Evolutionary conservation across 164 flowering plant genomes (phyloP).

Genomic region (Santalum album): DNA sequence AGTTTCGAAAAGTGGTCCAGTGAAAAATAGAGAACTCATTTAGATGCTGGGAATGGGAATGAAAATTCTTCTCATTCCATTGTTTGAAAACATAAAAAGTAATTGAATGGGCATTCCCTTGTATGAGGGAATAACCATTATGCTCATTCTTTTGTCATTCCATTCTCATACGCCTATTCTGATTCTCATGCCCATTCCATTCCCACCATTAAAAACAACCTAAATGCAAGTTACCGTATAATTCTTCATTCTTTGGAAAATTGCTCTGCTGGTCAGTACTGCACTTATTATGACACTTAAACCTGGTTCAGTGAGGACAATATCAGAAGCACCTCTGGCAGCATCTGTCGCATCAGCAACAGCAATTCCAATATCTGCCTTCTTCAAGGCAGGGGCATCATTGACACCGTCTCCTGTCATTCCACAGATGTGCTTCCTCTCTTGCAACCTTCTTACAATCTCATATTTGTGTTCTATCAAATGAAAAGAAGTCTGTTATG

Average conservation of each 20-base stretch:
- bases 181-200: too few relatives aligned
- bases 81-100: too few relatives aligned
- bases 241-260: conserved; percentile 4
- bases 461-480: conserved; percentile 34
- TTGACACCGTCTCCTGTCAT: conserved; percentile 49
- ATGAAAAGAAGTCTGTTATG: background rate
- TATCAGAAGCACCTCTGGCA: conserved; percentile 4
- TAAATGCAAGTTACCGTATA: background rate
- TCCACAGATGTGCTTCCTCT: conserved; percentile 39
- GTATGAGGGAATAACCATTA: too few relatives aligned
- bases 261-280: conserved; percentile 3
- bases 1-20: too few relatives aligned
- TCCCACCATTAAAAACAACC: too few relatives aligned
- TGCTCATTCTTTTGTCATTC: too few relatives aligned
- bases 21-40: too few relatives aligned
- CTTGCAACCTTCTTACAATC: conserved; percentile 34
- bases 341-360: conserved; percentile 23
- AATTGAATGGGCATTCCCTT: too few relatives aligned
- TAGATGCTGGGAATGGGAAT: too few relatives aligned
- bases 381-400: conserved; percentile 45
- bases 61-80: too few relatives aligned
- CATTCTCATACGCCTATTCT: too few relatives aligned
- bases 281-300: conserved; percentile 7
- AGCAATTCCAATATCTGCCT: conserved; percentile 45
- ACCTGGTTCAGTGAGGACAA: conserved; percentile 4